Conservation (phyloP, 495 filamentous ascomycete species). For the Talaromyces adpressus region DNA sequence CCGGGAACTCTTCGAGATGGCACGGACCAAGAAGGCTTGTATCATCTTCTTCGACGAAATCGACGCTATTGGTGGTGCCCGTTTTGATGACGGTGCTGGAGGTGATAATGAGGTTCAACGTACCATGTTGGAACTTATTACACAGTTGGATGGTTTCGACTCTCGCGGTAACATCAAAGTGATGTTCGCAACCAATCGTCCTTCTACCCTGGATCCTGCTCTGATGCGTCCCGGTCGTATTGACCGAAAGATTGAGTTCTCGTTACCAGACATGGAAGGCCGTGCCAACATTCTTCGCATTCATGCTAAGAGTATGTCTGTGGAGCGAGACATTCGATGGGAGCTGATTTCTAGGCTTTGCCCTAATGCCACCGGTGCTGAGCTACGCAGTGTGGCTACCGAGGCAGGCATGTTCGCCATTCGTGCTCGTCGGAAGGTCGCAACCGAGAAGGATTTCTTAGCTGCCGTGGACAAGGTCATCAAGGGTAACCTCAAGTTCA, state of each 20-base stretch:
- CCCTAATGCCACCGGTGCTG: slow-evolving; percentile 94
- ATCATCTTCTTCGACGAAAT: slow-evolving; percentile 99
- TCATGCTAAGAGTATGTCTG: slow-evolving; percentile 99
- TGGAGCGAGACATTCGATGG: slow-evolving; percentile 98
- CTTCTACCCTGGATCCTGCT: slow-evolving; percentile 90
- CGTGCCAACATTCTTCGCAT: slow-evolving; percentile 96
- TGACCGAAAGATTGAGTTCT: slow-evolving; percentile 98
- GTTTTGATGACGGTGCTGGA: slow-evolving; percentile 95
- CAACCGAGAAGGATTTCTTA: slow-evolving; percentile 98
- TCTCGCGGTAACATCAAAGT: slow-evolving; percentile 98
- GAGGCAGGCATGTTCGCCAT: slow-evolving; percentile 99
- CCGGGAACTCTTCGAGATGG: slow-evolving; percentile 98
- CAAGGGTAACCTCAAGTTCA: slow-evolving; percentile 98
- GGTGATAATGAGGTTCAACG: slow-evolving; percentile 99
- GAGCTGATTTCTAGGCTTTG: slow-evolving; percentile 94
- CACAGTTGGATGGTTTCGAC: slow-evolving; percentile 96
- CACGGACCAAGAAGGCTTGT: slow-evolving; percentile 97
- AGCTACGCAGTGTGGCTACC: slow-evolving; percentile 92
- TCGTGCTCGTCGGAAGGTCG: slow-evolving; percentile 91
- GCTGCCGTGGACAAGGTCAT: slow-evolving; percentile 98
- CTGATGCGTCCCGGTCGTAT: slow-evolving; percentile 97
- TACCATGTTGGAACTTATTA: slow-evolving; percentile 98
- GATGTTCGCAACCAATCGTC: slow-evolving; percentile 98
- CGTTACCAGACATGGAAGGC: slow-evolving; percentile 91
- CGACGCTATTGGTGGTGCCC: slow-evolving; percentile 94